These are phyloP conservation scores for Saccharum spontaneum DNA, from an alignment of 176 grass and related monocot species.

Conservation along the genomic window DNA sequence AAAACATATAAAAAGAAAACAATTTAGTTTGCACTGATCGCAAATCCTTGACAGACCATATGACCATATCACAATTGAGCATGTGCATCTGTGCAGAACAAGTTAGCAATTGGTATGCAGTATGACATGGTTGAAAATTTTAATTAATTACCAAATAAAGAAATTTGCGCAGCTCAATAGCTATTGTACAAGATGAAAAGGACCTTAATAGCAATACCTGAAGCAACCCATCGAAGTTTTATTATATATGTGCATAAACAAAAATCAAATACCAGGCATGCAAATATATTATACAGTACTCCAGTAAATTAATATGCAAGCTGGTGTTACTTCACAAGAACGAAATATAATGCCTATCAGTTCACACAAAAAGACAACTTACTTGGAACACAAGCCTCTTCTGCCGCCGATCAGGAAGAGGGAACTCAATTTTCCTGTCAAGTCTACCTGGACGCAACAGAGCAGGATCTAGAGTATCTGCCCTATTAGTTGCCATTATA, in stretches of 20 bases:
- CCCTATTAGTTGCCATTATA: too few relatives aligned
- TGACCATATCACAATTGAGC: background rate
- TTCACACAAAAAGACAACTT: slow-evolving; percentile 1
- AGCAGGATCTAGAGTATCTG: too few relatives aligned
- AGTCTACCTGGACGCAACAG: too few relatives aligned
- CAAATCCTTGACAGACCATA: background rate
- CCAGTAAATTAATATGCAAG: slow-evolving; percentile 1
- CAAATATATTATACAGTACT: background rate
- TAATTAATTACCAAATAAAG: background rate
- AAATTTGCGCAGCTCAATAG: background rate
- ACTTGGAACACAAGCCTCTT: too few relatives aligned
- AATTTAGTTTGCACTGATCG: background rate
- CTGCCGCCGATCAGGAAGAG: too few relatives aligned
- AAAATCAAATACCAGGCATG: background rate
- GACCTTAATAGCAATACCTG: background rate
- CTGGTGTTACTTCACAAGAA: background rate
- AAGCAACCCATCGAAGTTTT: background rate
- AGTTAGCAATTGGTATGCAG: background rate
- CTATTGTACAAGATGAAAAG: background rate
- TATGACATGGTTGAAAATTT: background rate
- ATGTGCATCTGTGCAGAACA: background rate
- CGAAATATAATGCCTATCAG: background rate
- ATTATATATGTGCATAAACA: background rate
- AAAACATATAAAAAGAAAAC: background rate
- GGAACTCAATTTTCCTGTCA: too few relatives aligned